Evolutionary conservation across 352 stramenopile genomes (phyloP).

Genomic region (Saprolegnia parasitica): DNA sequence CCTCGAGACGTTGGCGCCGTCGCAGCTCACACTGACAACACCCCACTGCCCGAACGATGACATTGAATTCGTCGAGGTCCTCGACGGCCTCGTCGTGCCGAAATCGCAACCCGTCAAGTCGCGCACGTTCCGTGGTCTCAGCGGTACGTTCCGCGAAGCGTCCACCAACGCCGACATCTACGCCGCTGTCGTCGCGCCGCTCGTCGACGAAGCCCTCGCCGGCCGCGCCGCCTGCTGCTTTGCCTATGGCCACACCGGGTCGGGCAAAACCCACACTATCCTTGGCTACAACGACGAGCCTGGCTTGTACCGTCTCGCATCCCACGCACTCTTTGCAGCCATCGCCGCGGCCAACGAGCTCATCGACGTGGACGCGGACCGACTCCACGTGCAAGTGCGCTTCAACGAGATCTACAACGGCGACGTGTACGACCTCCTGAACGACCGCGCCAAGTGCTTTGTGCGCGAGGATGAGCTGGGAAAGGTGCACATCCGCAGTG

Average conservation of each 20-base stretch:
- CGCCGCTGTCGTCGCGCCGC: conserved; percentile 32
- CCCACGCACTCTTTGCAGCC: conserved; percentile 37
- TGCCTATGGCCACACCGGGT: conserved; percentile 54
- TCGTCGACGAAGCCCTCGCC: conserved; percentile 32
- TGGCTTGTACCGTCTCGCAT: conserved; percentile 39
- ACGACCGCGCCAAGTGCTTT: conserved; percentile 42
- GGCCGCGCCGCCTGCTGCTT: conserved; percentile 49
- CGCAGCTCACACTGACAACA: not conserved
- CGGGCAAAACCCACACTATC: conserved; percentile 60
- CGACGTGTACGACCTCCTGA: conserved; percentile 51
- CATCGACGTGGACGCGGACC: not conserved
- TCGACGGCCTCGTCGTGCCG: conserved; percentile 7
- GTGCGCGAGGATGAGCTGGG: conserved; percentile 46
- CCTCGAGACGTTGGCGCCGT: too few species aligned
- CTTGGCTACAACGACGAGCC: conserved; percentile 42
- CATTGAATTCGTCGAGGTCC: conserved; percentile 15
- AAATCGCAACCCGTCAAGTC: conserved; percentile 13
- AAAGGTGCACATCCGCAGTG: conserved; percentile 46
- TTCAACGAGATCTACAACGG: conserved; percentile 61
- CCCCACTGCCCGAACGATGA: not conserved
- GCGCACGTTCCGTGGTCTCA: not conserved
- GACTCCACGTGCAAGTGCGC: conserved; percentile 36
- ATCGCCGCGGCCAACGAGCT: not conserved
- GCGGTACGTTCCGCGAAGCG: conserved; percentile 4
- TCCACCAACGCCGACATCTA: conserved; percentile 36